These are phyloP conservation scores for Saccharomycodes ludwigii DNA, from an alignment of 805 yeast species.

Conservation along the genomic window DNA sequence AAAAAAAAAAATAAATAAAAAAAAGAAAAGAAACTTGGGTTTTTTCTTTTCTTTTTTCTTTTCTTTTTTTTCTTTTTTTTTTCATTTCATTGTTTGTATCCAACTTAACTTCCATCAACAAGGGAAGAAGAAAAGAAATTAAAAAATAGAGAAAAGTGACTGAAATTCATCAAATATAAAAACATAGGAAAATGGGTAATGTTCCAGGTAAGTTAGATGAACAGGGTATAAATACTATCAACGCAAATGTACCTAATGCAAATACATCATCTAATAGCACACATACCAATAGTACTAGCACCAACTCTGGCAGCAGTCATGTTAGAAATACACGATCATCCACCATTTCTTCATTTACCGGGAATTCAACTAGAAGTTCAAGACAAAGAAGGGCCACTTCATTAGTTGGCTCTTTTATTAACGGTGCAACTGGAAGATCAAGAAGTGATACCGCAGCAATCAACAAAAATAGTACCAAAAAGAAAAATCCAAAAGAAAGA, in stretches of 20 bases:
- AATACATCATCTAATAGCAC: conserved; percentile 6
- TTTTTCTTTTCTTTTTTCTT: background rate
- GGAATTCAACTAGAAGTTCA: background rate
- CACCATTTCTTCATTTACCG: background rate
- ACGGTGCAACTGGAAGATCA: conserved; percentile 13
- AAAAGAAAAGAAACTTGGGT: no score
- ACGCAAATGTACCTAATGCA: no score
- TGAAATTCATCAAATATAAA: background rate
- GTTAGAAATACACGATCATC: conserved; percentile 4
- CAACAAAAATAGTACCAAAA: conserved; percentile 12
- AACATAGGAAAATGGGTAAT: conserved; percentile 30
- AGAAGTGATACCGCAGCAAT: conserved; percentile 5
- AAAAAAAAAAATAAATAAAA: no score
- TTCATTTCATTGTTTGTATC: no score
- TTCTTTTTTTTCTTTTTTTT: background rate
- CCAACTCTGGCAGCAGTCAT: conserved; percentile 4
- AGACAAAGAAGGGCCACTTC: conserved; percentile 18
- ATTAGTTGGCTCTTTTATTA: conserved; percentile 15
- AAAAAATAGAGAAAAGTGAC: background rate
- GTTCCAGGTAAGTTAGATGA: conserved; percentile 33
- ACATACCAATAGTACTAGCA: conserved; percentile 4
- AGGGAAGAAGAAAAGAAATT: background rate
- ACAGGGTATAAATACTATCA: conserved; percentile 10
- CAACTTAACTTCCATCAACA: no score
- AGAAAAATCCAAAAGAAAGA: conserved; percentile 40